phyloP scores from a whole-genome alignment of 371 early-diverging fungal species.

The Mortierella sp. region DNA sequence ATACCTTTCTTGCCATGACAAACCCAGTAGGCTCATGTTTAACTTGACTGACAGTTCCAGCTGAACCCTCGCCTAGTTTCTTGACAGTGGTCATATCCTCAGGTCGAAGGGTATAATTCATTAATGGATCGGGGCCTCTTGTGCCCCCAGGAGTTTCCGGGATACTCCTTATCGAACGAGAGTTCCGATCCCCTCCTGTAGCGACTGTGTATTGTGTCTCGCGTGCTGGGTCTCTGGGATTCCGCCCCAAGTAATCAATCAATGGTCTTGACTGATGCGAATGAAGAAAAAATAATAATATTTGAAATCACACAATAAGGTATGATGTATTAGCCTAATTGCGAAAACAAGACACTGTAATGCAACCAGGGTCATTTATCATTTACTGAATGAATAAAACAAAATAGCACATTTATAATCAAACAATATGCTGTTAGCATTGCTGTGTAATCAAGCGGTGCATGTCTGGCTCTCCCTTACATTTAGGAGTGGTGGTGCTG shows the following conservation, averaged over 20 bases:
- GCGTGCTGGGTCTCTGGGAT: constrained; percentile 45
- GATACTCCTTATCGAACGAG: constrained; percentile 44
- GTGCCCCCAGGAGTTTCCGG: constrained; percentile 46
- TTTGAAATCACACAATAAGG: neutral
- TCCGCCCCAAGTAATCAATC: constrained; percentile 42
- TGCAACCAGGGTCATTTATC: neutral
- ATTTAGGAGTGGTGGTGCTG: constrained; percentile 36
- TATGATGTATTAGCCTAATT: neutral
- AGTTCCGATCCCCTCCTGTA: constrained; percentile 29
- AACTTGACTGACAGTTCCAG: constrained; percentile 92
- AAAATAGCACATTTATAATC: too few species aligned
- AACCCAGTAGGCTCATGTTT: constrained; percentile 79
- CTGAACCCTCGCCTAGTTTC: constrained; percentile 92
- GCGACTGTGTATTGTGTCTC: constrained; percentile 43
- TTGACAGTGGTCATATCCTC: constrained; percentile 44
- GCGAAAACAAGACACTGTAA: neutral
- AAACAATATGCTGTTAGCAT: neutral
- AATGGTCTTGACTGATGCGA: constrained; percentile 30
- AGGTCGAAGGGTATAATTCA: constrained; percentile 41
- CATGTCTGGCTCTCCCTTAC: constrained; percentile 22
- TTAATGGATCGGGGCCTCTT: constrained; percentile 34
- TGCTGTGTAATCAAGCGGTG: neutral
- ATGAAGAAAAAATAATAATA: neutral
- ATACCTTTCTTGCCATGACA: constrained; percentile 95
- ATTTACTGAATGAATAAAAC: too few species aligned